Evolutionary conservation across 306 rosid species (phyloP).

Genomic region (Malus asiatica): DNA sequence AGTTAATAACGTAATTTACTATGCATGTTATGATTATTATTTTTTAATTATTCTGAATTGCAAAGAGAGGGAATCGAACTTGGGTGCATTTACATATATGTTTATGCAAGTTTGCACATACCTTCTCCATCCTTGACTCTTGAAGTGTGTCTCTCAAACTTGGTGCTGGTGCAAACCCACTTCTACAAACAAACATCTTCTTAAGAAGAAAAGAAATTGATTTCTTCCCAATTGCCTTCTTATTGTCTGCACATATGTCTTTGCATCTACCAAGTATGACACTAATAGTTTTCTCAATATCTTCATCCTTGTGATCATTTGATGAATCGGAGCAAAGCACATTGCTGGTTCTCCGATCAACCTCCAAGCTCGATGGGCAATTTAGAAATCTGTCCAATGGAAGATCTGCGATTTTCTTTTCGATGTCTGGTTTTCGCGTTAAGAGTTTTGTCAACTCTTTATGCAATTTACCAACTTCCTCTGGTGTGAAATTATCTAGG

Average conservation of each 20-base stretch:
- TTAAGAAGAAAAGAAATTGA: slow-evolving; percentile 77
- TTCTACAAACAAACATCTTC: slow-evolving; percentile 78
- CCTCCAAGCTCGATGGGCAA: slow-evolving; percentile 96
- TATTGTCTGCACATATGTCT: slow-evolving; percentile 57
- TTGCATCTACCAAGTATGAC: slow-evolving; percentile 77
- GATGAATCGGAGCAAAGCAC: slow-evolving; percentile 38
- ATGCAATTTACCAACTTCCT: slow-evolving; percentile 85
- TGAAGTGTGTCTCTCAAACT: slow-evolving; percentile 72
- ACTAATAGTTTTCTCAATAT: slow-evolving; percentile 79
- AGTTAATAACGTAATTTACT: neutral
- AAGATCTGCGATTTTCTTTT: slow-evolving; percentile 67
- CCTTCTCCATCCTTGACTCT: slow-evolving; percentile 98
- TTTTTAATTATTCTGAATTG: no score
- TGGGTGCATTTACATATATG: neutral
- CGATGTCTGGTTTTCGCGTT: slow-evolving; percentile 59
- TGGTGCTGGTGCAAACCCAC: slow-evolving; percentile 85
- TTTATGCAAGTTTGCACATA: slow-evolving; percentile 4
- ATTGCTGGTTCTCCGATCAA: slow-evolving; percentile 71
- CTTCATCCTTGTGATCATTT: slow-evolving; percentile 52
- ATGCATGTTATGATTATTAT: neutral
- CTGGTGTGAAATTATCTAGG: slow-evolving; percentile 60
- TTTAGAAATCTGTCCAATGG: slow-evolving; percentile 93
- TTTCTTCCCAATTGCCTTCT: slow-evolving; percentile 70
- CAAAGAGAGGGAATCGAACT: neutral
- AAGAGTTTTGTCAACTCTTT: slow-evolving; percentile 71